Evolutionary conservation across 83 land plant genomes (phyloP).

Genomic region (Thuja plicata): DNA sequence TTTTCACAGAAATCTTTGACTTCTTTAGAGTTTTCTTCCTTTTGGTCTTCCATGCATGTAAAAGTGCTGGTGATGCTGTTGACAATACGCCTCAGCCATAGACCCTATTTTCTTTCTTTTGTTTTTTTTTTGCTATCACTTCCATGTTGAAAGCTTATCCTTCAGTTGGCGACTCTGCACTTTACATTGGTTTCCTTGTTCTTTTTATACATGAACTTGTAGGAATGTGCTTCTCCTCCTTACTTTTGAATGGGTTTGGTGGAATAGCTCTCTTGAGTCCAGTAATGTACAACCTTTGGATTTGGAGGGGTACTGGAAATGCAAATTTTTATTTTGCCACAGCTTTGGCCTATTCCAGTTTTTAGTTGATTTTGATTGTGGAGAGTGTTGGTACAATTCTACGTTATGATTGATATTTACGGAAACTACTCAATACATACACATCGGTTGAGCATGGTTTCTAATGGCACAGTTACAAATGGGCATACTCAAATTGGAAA

Average conservation of each 20-base stretch:
- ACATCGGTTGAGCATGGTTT: slow-evolving; percentile 23
- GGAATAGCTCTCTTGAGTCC: slow-evolving; percentile 83
- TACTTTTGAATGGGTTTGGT: slow-evolving; percentile 73
- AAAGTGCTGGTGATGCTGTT: slow-evolving; percentile 83
- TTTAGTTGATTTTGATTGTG: slow-evolving; percentile 80
- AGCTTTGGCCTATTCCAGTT: slow-evolving; percentile 77
- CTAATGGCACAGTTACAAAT: too few species aligned
- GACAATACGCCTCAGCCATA: slow-evolving; percentile 76
- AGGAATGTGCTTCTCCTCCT: slow-evolving; percentile 70
- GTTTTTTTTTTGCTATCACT: slow-evolving; percentile 60
- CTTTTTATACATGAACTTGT: slow-evolving; percentile 57
- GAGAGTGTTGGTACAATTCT: slow-evolving; percentile 79
- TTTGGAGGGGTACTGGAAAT: slow-evolving; percentile 98
- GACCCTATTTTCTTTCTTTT: slow-evolving; percentile 86
- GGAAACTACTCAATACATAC: slow-evolving; percentile 24
- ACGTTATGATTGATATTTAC: slow-evolving; percentile 61
- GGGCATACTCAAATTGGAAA: too few species aligned
- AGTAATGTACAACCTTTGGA: slow-evolving; percentile 96
- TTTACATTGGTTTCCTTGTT: slow-evolving; percentile 60
- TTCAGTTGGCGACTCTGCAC: slow-evolving; percentile 81
- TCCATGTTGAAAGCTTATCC: slow-evolving; percentile 93
- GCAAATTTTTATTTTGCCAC: slow-evolving; percentile 95
- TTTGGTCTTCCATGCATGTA: slow-evolving; percentile 86
- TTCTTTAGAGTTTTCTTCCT: slow-evolving; percentile 86
- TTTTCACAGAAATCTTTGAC: slow-evolving; percentile 93